A percentile compares a stretch with the other conserved stretches of the same genome.
Evolutionary conservation across 768 basidiomycete genomes (phyloP).

Genomic region (Tylopilus vinaceipallidus): DNA sequence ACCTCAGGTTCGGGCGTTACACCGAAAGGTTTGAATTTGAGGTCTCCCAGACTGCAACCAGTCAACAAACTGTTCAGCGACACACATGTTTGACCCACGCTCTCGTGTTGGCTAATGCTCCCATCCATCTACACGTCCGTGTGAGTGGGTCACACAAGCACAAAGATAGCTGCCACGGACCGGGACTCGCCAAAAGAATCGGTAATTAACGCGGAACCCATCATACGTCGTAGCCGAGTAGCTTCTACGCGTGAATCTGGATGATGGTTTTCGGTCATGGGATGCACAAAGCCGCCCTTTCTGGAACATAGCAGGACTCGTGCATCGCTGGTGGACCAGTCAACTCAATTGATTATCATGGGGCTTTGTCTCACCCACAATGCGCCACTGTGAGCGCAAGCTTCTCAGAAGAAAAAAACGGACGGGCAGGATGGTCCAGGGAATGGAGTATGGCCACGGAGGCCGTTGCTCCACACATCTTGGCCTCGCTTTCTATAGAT

Average conservation of each 20-base stretch:
- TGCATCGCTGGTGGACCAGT: constrained; percentile 63
- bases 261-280: constrained; percentile 95
- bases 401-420: constrained; percentile 79
- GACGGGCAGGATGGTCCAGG: constrained; percentile 72
- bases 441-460: constrained; percentile 91
- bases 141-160: background rate
- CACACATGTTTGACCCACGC: constrained; percentile 48
- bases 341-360: constrained; percentile 3
- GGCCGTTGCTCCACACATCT: constrained; percentile 84
- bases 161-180: constrained; percentile 36
- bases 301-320: constrained; percentile 80
- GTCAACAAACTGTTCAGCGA: constrained; percentile 3
- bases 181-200: constrained; percentile 94
- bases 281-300: constrained; percentile 65
- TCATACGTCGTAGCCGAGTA: constrained; percentile 81
- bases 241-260: constrained; percentile 89
- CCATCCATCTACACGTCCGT: constrained; percentile 77
- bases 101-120: constrained; percentile 87
- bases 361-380: constrained; percentile 61
- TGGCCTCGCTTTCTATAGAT: constrained; percentile 64
- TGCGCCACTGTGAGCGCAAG: constrained; percentile 88
- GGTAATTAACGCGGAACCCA: constrained; percentile 84
- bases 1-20: constrained; percentile 95
- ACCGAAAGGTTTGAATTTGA: constrained; percentile 84
- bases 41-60: constrained; percentile 71